phyloP scores from a whole-genome alignment of 2,329 filamentous ascomycete genomes.

The Metarhizium humberi region DNA sequence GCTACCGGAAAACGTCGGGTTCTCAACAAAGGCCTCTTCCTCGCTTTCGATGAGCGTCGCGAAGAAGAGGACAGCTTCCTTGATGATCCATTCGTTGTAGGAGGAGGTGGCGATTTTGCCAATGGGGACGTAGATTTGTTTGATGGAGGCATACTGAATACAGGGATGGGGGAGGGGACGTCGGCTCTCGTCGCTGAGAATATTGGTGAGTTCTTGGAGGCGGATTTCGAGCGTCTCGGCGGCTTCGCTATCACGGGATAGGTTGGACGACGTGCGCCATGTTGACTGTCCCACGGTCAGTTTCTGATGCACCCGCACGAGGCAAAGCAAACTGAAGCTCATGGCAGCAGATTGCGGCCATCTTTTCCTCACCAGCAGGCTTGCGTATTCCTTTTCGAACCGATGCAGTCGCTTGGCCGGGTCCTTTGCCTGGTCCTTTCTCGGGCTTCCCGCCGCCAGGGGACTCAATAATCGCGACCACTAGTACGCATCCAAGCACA shows the following conservation, averaged over 20 bases:
- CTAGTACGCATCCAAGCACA: conserved; percentile 23
- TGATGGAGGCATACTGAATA: conserved; percentile 74
- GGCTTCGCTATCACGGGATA: conserved; percentile 50
- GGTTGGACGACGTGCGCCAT: conserved; percentile 54
- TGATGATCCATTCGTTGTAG: conserved; percentile 77
- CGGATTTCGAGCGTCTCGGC: conserved; percentile 53
- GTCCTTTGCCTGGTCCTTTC: conserved; percentile 52
- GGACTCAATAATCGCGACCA: conserved; percentile 61
- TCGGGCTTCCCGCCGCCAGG: conserved; percentile 44
- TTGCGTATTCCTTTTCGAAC: conserved; percentile 57
- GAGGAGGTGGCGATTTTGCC: conserved; percentile 81
- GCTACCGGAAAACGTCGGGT: conserved; percentile 73
- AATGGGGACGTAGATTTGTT: conserved; percentile 83
- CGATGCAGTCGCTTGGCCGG: conserved; percentile 54
- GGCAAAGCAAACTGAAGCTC: neutral
- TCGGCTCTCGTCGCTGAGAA: conserved; percentile 83
- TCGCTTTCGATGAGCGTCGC: conserved; percentile 91
- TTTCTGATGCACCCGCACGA: neutral
- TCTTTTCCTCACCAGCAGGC: conserved; percentile 42
- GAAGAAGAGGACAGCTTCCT: conserved; percentile 77
- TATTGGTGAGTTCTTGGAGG: conserved; percentile 55
- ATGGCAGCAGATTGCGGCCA: neutral
- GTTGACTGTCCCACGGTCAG: conserved; percentile 28
- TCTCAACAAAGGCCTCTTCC: conserved; percentile 89
- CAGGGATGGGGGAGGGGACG: conserved; percentile 85